These are phyloP conservation scores for Zoysia pacifica DNA, from an alignment of 176 grass and related monocot genomes.

Conservation along the genomic window DNA sequence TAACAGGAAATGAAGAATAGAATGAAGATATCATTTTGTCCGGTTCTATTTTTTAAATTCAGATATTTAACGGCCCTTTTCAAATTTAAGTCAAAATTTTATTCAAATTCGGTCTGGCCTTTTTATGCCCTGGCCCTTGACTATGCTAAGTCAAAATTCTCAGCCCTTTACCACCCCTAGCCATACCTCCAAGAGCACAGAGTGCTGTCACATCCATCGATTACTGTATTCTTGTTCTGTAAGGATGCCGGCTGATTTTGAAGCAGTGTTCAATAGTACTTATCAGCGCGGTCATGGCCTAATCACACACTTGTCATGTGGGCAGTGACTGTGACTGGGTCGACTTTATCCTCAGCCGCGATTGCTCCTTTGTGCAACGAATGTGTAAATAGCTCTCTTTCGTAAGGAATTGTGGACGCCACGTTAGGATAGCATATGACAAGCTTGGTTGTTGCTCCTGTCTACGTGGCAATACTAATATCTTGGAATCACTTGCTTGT, in stretches of 20 bases:
- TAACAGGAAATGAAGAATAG: conserved; percentile 20
- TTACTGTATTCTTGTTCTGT: neutral
- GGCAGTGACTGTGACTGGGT: conserved; percentile 44
- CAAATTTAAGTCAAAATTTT: neutral
- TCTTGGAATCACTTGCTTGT: neutral
- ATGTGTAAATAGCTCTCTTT: neutral
- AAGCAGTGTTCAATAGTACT: neutral
- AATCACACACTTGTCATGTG: conserved; percentile 18
- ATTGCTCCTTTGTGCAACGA: neutral
- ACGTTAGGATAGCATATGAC: conserved; percentile 12
- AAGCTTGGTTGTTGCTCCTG: neutral
- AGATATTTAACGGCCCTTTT: neutral
- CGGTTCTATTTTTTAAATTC: neutral
- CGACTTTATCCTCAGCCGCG: conserved; percentile 5
- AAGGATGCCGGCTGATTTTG: conserved; percentile 2
- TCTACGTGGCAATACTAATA: neutral
- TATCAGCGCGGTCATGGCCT: neutral
- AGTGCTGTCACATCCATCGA: conserved; percentile 7
- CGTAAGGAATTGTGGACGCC: conserved; percentile 1
- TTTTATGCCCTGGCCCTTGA: no score
- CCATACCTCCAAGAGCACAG: neutral
- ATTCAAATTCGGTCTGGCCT: no score
- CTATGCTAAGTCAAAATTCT: no score
- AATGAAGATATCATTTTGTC: neutral
- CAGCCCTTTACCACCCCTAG: no score